These are phyloP conservation scores for Xylaria polymorpha DNA, from an alignment of 2,329 filamentous ascomycete genomes.

Conservation along the genomic window DNA sequence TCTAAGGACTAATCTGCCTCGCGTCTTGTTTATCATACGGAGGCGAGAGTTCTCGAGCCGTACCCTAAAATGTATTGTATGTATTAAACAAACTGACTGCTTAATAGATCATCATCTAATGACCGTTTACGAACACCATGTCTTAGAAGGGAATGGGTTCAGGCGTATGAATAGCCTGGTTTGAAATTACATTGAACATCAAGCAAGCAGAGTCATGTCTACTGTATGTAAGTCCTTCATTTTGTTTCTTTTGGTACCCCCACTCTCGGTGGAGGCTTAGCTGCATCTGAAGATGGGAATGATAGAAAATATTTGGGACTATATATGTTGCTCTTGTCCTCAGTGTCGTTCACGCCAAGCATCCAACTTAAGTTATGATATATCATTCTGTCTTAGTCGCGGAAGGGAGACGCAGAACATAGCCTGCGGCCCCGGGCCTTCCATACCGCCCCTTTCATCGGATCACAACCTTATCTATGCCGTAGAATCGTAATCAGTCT, in stretches of 20 bases:
- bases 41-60: neutral
- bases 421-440: neutral
- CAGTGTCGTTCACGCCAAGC: constrained; percentile 2
- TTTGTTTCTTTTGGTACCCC: neutral
- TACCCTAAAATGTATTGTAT: neutral
- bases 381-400: neutral
- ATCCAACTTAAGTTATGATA: constrained; percentile 8
- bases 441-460: constrained; percentile 3
- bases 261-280: neutral
- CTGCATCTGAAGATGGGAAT: neutral
- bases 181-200: neutral
- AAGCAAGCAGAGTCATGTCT: neutral
- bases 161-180: neutral
- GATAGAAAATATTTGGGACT: constrained; percentile 1
- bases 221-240: neutral
- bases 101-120: neutral
- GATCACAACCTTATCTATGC: neutral
- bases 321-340: constrained; percentile 2
- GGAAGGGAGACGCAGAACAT: neutral
- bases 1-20: neutral
- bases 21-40: neutral
- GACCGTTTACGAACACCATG: neutral
- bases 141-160: neutral
- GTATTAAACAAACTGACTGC: neutral
- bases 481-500: neutral